Conservation (phyloP, 78 protist genomes). For the Bigelowiella natans region DNA sequence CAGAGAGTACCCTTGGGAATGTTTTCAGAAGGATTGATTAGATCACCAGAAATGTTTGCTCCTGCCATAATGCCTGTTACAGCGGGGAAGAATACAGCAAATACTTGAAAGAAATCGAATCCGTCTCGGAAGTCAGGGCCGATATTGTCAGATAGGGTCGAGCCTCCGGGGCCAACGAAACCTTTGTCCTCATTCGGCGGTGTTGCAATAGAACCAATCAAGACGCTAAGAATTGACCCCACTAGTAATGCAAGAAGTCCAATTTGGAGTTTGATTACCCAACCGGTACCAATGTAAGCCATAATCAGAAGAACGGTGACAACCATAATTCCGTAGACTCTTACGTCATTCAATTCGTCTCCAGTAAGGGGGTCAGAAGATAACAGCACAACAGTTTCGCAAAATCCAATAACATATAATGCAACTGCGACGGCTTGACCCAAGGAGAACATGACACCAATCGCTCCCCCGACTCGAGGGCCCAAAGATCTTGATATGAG, state of each 20-base stretch:
- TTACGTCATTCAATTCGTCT: background rate
- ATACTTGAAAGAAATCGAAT: background rate
- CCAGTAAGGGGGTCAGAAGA: background rate
- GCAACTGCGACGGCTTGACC: constrained; percentile 45
- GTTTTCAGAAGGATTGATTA: constrained; percentile 35
- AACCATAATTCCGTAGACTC: background rate
- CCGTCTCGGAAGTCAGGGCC: background rate
- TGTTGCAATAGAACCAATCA: background rate
- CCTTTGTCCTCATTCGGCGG: background rate
- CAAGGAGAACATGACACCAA: constrained; percentile 50
- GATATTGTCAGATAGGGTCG: background rate
- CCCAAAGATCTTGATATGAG: constrained; percentile 68
- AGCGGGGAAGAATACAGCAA: background rate
- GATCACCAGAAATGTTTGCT: constrained; percentile 48
- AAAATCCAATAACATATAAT: constrained; percentile 53
- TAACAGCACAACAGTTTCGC: constrained; percentile 25
- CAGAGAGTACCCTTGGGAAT: constrained; percentile 57
- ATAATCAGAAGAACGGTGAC: background rate
- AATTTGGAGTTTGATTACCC: constrained; percentile 4
- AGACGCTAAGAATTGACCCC: background rate
- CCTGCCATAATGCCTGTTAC: constrained; percentile 35
- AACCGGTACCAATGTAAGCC: background rate
- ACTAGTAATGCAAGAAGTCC: background rate
- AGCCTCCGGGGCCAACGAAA: background rate
- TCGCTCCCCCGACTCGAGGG: constrained; percentile 48